Conservation (phyloP, 371 early-diverging fungal species). For the Lichtheimia hyalospora region DNA sequence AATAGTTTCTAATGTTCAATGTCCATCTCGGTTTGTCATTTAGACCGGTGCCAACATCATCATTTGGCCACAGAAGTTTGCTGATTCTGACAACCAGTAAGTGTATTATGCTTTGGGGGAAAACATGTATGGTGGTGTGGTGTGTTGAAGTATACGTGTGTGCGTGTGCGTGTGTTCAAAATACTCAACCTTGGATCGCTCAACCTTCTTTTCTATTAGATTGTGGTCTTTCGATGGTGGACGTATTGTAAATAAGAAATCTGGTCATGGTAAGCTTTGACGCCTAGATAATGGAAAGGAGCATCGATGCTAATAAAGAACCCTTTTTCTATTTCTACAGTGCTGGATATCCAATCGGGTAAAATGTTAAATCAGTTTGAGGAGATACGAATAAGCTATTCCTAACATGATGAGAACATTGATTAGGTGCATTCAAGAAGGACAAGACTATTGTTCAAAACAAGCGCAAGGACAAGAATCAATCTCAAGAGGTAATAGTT, state of each 20-base stretch:
- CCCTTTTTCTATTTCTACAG: neutral
- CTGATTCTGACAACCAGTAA: constrained; percentile 54
- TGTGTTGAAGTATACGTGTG: no score
- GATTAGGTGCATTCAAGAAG: constrained; percentile 44
- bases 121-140: no score
- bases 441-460: constrained; percentile 49
- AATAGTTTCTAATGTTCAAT: neutral
- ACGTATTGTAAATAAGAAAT: constrained; percentile 47
- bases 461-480: constrained; percentile 32
- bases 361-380: no score
- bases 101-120: constrained; percentile 1
- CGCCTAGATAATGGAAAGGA: neutral
- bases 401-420: neutral
- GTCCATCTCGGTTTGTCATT: neutral
- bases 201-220: constrained; percentile 15
- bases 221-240: constrained; percentile 43
- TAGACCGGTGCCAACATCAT: constrained; percentile 47
- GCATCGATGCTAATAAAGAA: neutral
- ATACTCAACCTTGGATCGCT: neutral
- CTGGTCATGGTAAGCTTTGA: constrained; percentile 40
- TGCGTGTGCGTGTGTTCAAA: no score
- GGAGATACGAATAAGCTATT: no score
- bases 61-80: constrained; percentile 54
- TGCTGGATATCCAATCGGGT: constrained; percentile 5
- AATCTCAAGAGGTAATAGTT: constrained; percentile 41